phyloP scores from a whole-genome alignment of 352 stramenopile species.

The Phytophthora tubulina region DNA sequence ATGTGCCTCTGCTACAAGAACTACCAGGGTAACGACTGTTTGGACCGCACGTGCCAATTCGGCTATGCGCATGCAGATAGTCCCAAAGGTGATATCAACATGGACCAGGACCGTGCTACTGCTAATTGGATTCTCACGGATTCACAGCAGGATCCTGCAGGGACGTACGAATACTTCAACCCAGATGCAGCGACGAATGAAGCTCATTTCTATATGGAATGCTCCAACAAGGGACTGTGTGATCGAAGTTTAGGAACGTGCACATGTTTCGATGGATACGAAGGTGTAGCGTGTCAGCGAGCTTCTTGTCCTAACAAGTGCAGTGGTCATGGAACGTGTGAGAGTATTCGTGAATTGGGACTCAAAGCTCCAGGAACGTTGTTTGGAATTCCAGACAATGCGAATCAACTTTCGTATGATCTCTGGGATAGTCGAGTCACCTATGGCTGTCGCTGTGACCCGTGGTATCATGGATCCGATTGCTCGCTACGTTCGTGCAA shows the following conservation, averaged over 20 bases:
- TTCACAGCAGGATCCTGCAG: conserved; percentile 75
- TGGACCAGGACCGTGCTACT: conserved; percentile 54
- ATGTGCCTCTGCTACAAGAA: conserved; percentile 91
- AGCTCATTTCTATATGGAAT: conserved; percentile 95
- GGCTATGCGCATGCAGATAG: conserved; percentile 92
- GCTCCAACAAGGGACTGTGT: conserved; percentile 94
- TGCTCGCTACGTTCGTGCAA: conserved; percentile 79
- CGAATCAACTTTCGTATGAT: conserved; percentile 51
- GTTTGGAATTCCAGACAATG: conserved; percentile 38
- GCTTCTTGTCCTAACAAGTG: conserved; percentile 77
- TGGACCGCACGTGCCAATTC: conserved; percentile 87
- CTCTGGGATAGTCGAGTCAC: conserved; percentile 87
- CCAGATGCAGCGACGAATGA: conserved; percentile 49
- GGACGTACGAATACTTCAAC: conserved; percentile 83
- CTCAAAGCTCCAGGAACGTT: conserved; percentile 56
- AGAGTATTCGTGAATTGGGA: conserved; percentile 71
- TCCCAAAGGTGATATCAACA: conserved; percentile 94
- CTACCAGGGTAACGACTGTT: conserved; percentile 85
- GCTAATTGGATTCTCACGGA: conserved; percentile 65
- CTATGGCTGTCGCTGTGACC: conserved; percentile 91
- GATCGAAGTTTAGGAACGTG: conserved; percentile 87
- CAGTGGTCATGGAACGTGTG: conserved; percentile 75
- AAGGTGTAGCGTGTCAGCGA: conserved; percentile 89
- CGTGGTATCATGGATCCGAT: conserved; percentile 87
- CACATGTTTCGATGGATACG: conserved; percentile 91